Conservation (phyloP, 2,329 filamentous ascomycete genomes). For the Alternaria arbusti region DNA sequence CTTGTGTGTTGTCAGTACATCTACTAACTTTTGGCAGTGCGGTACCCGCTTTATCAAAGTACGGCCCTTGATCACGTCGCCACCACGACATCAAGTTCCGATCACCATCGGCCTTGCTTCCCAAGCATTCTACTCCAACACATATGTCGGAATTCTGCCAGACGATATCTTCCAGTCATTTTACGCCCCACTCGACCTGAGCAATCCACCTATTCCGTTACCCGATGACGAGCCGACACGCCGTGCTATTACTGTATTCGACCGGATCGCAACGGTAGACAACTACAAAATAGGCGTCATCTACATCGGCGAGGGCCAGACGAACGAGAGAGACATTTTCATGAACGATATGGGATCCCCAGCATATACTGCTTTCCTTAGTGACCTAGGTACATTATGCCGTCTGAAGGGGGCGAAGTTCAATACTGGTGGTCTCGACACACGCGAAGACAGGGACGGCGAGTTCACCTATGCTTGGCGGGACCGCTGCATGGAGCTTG, state of each 20-base stretch:
- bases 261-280: slow-evolving; percentile 87
- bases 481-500: slow-evolving; percentile 90
- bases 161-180: slow-evolving; percentile 76
- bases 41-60: slow-evolving; percentile 52
- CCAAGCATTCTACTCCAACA: slow-evolving; percentile 54
- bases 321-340: slow-evolving; percentile 80
- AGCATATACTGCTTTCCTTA: slow-evolving; percentile 86
- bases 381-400: slow-evolving; percentile 80
- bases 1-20: background rate
- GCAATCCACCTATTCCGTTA: slow-evolving; percentile 72
- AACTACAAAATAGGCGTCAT: slow-evolving; percentile 95
- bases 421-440: slow-evolving; percentile 91
- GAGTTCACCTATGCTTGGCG: slow-evolving; percentile 93
- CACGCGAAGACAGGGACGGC: slow-evolving; percentile 77
- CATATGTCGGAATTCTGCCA: slow-evolving; percentile 69
- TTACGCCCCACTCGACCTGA: slow-evolving; percentile 59
- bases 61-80: slow-evolving; percentile 44
- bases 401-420: slow-evolving; percentile 82
- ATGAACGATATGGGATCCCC: slow-evolving; percentile 84
- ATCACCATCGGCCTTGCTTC: slow-evolving; percentile 48
- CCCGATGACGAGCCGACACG: slow-evolving; percentile 73
- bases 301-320: slow-evolving; percentile 89
- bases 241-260: slow-evolving; percentile 80
- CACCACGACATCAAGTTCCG: slow-evolving; percentile 51
- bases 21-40: slow-evolving; percentile 35